Base-by-base conservation (phyloP, 306 rosid species). In the Pyrus betulifolia region DNA sequence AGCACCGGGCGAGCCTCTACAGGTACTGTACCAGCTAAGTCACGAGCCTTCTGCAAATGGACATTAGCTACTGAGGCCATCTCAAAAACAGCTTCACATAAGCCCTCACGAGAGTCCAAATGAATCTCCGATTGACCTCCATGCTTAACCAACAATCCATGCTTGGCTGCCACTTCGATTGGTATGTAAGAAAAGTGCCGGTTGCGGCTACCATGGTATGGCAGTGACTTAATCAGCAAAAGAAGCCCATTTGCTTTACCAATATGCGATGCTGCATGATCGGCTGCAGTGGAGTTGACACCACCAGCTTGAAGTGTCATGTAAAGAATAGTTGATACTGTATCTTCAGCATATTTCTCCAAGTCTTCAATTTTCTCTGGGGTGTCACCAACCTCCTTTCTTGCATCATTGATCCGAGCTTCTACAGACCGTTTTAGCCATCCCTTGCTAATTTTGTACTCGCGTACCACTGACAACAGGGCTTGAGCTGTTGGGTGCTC, bases 401-500 rank as follows among this genome's bases (percentile, higher is more conserved):
- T 91, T 14, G 92, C 97, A 42, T 90, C 98, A 31, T 84, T 87
- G 77, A 94, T 89, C 72, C 94, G 80, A 83, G 98, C 96, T 76
- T 94, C 93, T 11, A 94, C 88, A 0, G 95, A 92, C 23, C 90
- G 83, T 82, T 88, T 94, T 77, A 92, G 77, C 95, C 98, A 94
- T 55, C 51, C 82, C 85, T 90, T 94, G 52, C 93, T 87, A 19
- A 94, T 74, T 83, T 85, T 91, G 78, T 85, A 81, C 84, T 88
- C 90, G 3, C 79, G 70, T 58, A 88, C 72, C 67, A 85, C 87
- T 9, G 84, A 74, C 72, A 90, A 84, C 27, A 93, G 91, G 19
- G 97, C 98, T 75, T 76, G 93, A 2, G 97, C 97, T n/a, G 90
- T 82, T 55, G 98, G 97, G 79, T 89, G 95, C 81, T 94, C 97